Base-by-base conservation (phyloP, 768 basidiomycete genomes). In the Lentinula sp. region DNA sequence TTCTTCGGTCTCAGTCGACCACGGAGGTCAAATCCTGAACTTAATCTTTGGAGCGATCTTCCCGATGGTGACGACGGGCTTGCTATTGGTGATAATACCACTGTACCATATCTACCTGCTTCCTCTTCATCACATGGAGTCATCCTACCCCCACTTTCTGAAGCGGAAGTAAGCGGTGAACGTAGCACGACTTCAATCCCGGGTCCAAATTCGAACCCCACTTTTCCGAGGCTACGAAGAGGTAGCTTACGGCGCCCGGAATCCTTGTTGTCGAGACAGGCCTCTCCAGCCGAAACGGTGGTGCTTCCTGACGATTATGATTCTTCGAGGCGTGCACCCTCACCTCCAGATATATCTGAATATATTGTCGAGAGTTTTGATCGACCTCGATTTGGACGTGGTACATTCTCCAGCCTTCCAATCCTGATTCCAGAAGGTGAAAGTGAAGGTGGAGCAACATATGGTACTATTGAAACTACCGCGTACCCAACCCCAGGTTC, bases 201-300 rank as follows among this genome's bases (percentile, higher is more conserved):
- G 4, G 16, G 6, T 6, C n/a, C 20, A 50, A 20, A 4, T 35
- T 15, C 16, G 1, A 0, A 18, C 4, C 51, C 42, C 16, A 43
- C 4, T 12, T 10, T 35, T 54, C 85, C 87, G 4, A 81, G 86
- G 45, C 72, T 89, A 46, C 82, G 88, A 52, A 81, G 88, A 2
- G 86, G 88, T n/a, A 85, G 86, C 2, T 67, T 89, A 4, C 81
- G 83, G 5, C 81, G 87, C 4, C 85, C 86, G 0, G 88, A 90
- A 66, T 81, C 83, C 1, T 71, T 86, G 64, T 67, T 86, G 2
- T 71, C 81, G 15, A 78, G 81, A 35, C 76, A 79, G 64, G 70
- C 73, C 15, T 81, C 81, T 13, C 79, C 79, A 16, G 55, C 71
- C 33, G 58, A 37, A 35, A 18, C 53, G 13, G 35, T 54, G 16